Conservation (phyloP, 495 filamentous ascomycete genomes). For the Penicillium diatomitis region DNA sequence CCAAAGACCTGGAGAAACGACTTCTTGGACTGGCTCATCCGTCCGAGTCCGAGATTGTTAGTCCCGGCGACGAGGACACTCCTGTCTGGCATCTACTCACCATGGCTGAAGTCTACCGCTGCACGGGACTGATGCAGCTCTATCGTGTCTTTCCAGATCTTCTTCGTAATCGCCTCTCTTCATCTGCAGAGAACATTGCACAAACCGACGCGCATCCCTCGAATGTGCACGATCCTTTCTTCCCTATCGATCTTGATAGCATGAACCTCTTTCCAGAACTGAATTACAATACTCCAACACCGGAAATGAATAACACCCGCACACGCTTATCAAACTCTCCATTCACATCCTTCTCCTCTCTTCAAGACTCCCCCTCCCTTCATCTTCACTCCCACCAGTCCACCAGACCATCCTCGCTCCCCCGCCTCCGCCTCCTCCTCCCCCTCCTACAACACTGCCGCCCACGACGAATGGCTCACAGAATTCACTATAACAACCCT, state of each 20-base stretch:
- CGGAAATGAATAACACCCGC: background rate
- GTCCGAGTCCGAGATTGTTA: constrained; percentile 38
- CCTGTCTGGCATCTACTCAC: constrained; percentile 47
- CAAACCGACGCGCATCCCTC: background rate
- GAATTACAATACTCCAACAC: background rate
- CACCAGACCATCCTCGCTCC: background rate
- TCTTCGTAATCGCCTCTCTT: constrained; percentile 32
- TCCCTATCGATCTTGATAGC: constrained; percentile 22
- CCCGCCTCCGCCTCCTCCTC: background rate
- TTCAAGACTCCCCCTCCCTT: constrained; percentile 3
- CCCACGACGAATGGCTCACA: constrained; percentile 40
- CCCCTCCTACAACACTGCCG: constrained; percentile 1
- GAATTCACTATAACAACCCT: constrained; percentile 45
- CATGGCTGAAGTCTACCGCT: constrained; percentile 50
- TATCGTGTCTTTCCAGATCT: constrained; percentile 48
- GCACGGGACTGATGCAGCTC: constrained; percentile 44
- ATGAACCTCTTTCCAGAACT: constrained; percentile 17
- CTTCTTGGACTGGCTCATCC: constrained; percentile 42
- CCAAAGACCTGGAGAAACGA: constrained; percentile 40
- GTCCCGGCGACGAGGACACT: constrained; percentile 46
- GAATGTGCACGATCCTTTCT: constrained; percentile 16
- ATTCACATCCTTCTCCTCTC: background rate
- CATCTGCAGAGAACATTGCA: constrained; percentile 9
- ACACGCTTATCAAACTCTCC: background rate
- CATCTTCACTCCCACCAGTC: background rate